Evolutionary conservation across 805 yeast species (phyloP), one percentile per base, ranked within the genome.

Genomic region (Cyberlindnera saturnus): DNA sequence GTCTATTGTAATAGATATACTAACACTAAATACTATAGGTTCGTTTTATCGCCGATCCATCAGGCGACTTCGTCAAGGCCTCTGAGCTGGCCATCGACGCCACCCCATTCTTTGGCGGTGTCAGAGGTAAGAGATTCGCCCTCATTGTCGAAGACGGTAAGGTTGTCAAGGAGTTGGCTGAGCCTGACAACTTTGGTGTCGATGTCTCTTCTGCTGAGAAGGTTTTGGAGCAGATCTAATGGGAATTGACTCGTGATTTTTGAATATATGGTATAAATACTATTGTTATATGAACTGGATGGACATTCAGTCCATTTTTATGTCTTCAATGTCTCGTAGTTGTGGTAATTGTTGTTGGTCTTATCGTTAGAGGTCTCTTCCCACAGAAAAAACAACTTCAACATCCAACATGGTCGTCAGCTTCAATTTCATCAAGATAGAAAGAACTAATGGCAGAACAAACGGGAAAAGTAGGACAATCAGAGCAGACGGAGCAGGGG

Each of bases 131-230:
- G 65, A 77, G 96, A 65, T 85, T 76, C 54, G 95, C 91, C 17
- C 69, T 86, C 36, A 64, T 86, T 41, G 81, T 87, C 14, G 82
- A 85, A 48, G 77, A 88, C 52, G 95, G 95, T 45, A 73, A 70
- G 55, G 89, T 89, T 43, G 65, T 67, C 38, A 67, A 80, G 47
- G 68, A 78, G 30, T 83, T 82, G 57, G 77, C 79, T 39, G 96
- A 89, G 69, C 91, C 95, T 20, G 96, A 88, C 60, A 80, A 79
- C 65, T 77, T 82, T 35, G 77, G 89, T 11, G 75, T 88, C 50
- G 74, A 77, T 45, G 79, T 63, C 32, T 59, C 71, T 13, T 53
- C 63, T 40, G 74, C 71, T 38, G 69, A 66, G 47, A 62, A 65
- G 45, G 63, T 69, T 32, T 51, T 69, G 38, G 59, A 56, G 44